A percentile compares a stretch with the other conserved stretches of the same genome.
Conservation (phyloP, 2,329 filamentous ascomycete genomes). For the Verticillium albo-atrum region DNA sequence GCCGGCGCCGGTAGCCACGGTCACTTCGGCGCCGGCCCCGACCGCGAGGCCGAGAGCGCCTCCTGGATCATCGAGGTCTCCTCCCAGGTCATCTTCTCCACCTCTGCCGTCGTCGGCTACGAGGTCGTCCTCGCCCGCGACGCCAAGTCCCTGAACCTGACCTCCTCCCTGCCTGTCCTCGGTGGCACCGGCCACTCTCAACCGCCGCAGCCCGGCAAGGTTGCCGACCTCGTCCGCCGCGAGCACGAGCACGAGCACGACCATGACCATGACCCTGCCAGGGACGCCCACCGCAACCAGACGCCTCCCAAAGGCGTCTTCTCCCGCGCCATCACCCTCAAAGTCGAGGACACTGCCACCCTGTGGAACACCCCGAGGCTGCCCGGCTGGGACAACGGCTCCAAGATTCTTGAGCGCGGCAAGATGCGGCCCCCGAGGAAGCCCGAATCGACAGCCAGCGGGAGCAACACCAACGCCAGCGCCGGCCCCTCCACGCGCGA, state of each 20-base stretch:
- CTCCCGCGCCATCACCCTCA: constrained; percentile 72
- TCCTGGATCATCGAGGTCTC: constrained; percentile 89
- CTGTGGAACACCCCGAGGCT: constrained; percentile 91
- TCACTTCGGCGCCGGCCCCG: constrained; percentile 12
- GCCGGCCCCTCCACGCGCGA: background rate
- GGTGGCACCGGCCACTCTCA: constrained; percentile 36
- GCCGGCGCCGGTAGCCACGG: constrained; percentile 45
- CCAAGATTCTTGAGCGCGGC: constrained; percentile 22
- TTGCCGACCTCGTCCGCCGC: constrained; percentile 77
- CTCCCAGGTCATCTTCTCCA: constrained; percentile 92
- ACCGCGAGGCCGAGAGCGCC: constrained; percentile 51
- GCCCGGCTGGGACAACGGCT: constrained; percentile 55
- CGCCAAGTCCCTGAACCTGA: constrained; percentile 72
- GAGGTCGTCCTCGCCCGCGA: constrained; percentile 85
- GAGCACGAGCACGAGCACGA: too few species aligned
- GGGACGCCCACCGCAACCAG: constrained; percentile 58
- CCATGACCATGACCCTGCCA: constrained; percentile 43
- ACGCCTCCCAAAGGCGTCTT: constrained; percentile 77
- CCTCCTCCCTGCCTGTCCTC: constrained; percentile 39
- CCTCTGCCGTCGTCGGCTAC: constrained; percentile 79
- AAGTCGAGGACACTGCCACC: constrained; percentile 81
- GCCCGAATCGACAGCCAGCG: constrained; percentile 19
- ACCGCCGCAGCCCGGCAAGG: constrained; percentile 61
- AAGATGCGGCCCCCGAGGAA: constrained; percentile 18
- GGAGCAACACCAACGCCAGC: too few species aligned